Evolutionary conservation across 1,284 basidiomycete species (phyloP), one percentile per base, ranked within the genome.

Genomic region (Chiua sp.): DNA sequence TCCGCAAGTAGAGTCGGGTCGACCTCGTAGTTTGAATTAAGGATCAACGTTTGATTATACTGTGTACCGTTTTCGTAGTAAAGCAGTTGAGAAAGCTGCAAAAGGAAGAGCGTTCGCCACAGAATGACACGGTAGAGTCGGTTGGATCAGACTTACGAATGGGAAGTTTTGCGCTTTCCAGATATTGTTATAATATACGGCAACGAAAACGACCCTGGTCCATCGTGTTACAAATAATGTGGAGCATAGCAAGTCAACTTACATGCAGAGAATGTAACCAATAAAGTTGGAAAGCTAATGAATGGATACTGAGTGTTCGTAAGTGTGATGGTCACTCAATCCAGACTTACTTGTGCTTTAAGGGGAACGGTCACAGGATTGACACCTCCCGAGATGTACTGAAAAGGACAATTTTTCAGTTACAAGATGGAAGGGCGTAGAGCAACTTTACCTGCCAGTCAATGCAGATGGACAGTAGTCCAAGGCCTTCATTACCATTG

Each of bases 401-500:
- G 73, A 60, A 11, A 71, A 74, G 13, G 15, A 46, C 16, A 20
- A n/a, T n/a, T n/a, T n/a, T 12, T 62, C 4, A 11, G 37, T 47
- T 26, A 47, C 13, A 48, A 33, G 20, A 53, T 12, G 18, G 8
- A 37, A 48, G 30, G 11, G 15, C 35, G 7, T 4, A 22, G n/a
- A 7, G 6, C 23, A 33, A 6, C 22, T 59, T 57, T 46, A 65
- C 72, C 68, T 73, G 80, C 85, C 87, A 88, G 68, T 88, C 86
- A 54, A 88, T 79, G 64, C 80, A 84, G 62, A 86, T 66, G 7
- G 81, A 78, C 32, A 84, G 67, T 20, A 84, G 63, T 7, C 81
- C 82, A 56, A 84, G 77, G 32, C 82, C 83, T 68, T 87, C 82
- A 60, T 88, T 87, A 60, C 85, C 85, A 63, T 83, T 82, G 4